Base-by-base conservation (phyloP, 2,329 filamentous ascomycete species). In the Fusarium piperis region DNA sequence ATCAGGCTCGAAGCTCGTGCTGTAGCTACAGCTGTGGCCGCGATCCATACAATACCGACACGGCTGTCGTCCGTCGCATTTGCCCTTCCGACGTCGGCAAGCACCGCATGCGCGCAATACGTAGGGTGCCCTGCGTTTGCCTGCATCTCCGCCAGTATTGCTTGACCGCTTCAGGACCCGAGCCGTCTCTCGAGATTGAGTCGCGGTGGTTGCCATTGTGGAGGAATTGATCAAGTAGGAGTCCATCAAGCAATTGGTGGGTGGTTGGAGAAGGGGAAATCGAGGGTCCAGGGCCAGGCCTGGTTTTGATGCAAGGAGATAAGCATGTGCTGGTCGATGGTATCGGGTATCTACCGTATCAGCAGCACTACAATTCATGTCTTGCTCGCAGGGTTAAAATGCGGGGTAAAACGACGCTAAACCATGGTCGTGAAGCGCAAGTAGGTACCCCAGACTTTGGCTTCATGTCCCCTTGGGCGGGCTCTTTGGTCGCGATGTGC, bases 71-170 rank as follows among this genome's bases (percentile, higher is more conserved):
- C 74, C 74, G 32, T 74, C 70, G 59, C 74, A 76, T 65, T 68
- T 71, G 11, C 73, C 74, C 61, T 76, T 76, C 23, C 74, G 71
- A 13, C 71, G 60, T 28, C 74, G 73, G 61, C 74, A 76, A 3
- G 67, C 67, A 48, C 75, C 72, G 62, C 74, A 76, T 10, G 74
- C 74, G n/a, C 73, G 70, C 16, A 69, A 51, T n/a, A 68, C 65
- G 26, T 75, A 75, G 6, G 71, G 70, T 9, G 71, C 73, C 28
- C 73, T 63, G 35, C 71, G 18, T 15, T 62, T 65, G 12, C 28
- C 51, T 30, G 13, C 11, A n/a, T 53, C 51, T 7, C 32, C 51
- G 13, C 32, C 18, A 33, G 13, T 15, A 9, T 53, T 35, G 18
- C 51, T 15, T 35, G 51, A 33, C 51, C 30, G 51, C 51, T 53